Base-by-base conservation (phyloP, 208 protist genomes). In the Leishmania tropica region DNA sequence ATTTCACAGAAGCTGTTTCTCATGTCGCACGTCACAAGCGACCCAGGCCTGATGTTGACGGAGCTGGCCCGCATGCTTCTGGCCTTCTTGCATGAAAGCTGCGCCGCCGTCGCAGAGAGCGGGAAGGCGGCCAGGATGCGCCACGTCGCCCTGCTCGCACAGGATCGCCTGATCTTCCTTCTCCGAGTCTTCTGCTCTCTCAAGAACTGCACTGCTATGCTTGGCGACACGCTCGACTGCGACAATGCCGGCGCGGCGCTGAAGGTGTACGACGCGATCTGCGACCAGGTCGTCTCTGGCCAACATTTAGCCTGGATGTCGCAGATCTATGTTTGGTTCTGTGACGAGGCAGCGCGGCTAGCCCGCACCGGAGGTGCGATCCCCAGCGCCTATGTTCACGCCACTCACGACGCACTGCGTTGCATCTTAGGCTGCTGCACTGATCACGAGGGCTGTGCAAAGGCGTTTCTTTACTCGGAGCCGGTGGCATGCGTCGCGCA, bases 401-500 rank as follows among this genome's bases (percentile, higher is more conserved):
- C 88, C 45, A 84, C 86, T 28, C 71, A 85, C 65, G 88, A 90
- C 11, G 79, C 90, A 2, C 83, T 97, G 75, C 81, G 81, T 19
- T 90, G 85, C 79, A 68, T 97, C 10, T 75, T 79, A 28, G 77
- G 89, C 60, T 96, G 91, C 79, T 95, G 88, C 77, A 83, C 76
- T 35, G 75, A 86, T 47, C 80, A 85, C 72, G 76, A 45, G 4
- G 78, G n/a, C 4, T 96, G 91, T 58, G 87, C 92, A 19, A 75
- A 77, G 28, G 83, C 84, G 11, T 78, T 96, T 15, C 81, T 97
- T 35, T 90, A 90, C 74, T 90, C 91, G 0, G 92, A 97, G 85
- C 92, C 94, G 15, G 87, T 88, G 37, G 86, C 94, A 47, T 90
- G 86, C 54, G 90, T 93, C 70, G 92, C 83, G 21, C 83, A 89